These are phyloP conservation scores for Cladochytrium replicatum DNA, from an alignment of 192 early-diverging fungal species.

Conservation along the genomic window DNA sequence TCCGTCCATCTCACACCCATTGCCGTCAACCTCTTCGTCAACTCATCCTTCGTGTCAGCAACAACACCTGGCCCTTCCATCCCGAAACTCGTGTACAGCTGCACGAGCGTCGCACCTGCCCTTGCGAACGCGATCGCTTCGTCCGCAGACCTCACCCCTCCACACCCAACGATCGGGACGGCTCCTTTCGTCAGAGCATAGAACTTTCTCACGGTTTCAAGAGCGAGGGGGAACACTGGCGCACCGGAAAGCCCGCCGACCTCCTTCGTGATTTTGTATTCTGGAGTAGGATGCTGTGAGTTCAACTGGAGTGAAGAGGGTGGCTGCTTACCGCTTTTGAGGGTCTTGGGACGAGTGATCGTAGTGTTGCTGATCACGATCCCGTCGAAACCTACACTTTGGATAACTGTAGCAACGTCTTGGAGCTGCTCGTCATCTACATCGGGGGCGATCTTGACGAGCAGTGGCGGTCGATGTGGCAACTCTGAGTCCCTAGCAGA, in stretches of 20 bases:
- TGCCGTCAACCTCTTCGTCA: slow-evolving; percentile 50
- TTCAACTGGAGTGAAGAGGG: background rate
- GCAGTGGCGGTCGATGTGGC: slow-evolving; percentile 54
- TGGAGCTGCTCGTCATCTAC: slow-evolving; percentile 58
- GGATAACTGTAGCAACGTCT: slow-evolving; percentile 68
- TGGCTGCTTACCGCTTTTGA: slow-evolving; percentile 51
- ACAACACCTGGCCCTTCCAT: slow-evolving; percentile 70
- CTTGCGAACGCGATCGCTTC: slow-evolving; percentile 72
- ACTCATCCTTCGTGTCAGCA: slow-evolving; percentile 67
- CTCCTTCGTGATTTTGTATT: slow-evolving; percentile 32
- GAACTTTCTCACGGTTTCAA: slow-evolving; percentile 49
- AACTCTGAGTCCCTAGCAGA: slow-evolving; percentile 23
- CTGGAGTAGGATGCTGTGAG: slow-evolving; percentile 9
- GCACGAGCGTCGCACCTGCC: slow-evolving; percentile 73
- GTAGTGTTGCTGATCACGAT: slow-evolving; percentile 89
- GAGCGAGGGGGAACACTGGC: slow-evolving; percentile 59
- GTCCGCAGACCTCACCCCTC: slow-evolving; percentile 64
- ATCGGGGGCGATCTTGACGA: slow-evolving; percentile 91
- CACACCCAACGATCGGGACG: slow-evolving; percentile 80
- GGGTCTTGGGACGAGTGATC: slow-evolving; percentile 49
- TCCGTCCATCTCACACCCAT: slow-evolving; percentile 62
- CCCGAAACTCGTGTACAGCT: slow-evolving; percentile 70
- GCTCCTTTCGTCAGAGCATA: slow-evolving; percentile 63
- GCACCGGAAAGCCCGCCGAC: slow-evolving; percentile 79
- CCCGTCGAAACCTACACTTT: slow-evolving; percentile 65